Evolutionary conservation across 345 rosid genomes (phyloP), one percentile per base, ranked within the genome.

Genomic region (Eucalyptus lansdowneana): DNA sequence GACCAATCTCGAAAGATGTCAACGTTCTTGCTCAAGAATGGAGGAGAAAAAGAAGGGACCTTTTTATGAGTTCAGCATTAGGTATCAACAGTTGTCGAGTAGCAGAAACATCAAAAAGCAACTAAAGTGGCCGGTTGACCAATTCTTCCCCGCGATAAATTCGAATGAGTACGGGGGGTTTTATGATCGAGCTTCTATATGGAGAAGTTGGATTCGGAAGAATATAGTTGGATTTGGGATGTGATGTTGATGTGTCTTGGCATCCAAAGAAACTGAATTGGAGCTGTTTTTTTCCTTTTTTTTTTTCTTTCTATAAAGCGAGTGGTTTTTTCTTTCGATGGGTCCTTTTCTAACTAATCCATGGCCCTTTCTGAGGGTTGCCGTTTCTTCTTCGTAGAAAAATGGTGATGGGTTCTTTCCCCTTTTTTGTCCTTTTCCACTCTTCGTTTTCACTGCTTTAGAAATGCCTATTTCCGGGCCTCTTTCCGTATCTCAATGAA

Each of bases 401-500:
- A 92, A 89, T 88, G 60, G 81, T 91, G 37, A 81, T 45, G 89
- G 88, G 81, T 54, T 86, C 60, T 89, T 88, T 89, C 42, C 49
- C 88, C 90, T n/a, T 89, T 87, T 83, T 29, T 76, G 83, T 76
- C 85, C 47, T 76, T 76, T 76, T 40, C 85, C 5, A 21, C 85
- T 76, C 47, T 37, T 76, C 50, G 56, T 34, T 58, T 89, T 49
- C 85, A 53, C 85, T 80, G 47, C 88, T 89, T 83, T 86, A 80
- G 93, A 93, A 87, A 91, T 95, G 89, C 92, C 95, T 89, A 93
- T 93, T 90, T 93, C 92, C 90, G 93, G 93, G 72, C 88, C 91
- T 89, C 89, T 88, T 90, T 92, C 89, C 76, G 88, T 29, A 86
- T 60, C 86, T 80, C 69, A 87, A 86, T 80, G 86, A 87, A 92